Conservation (phyloP, 306 rosid species). For the Geum urbanum region DNA sequence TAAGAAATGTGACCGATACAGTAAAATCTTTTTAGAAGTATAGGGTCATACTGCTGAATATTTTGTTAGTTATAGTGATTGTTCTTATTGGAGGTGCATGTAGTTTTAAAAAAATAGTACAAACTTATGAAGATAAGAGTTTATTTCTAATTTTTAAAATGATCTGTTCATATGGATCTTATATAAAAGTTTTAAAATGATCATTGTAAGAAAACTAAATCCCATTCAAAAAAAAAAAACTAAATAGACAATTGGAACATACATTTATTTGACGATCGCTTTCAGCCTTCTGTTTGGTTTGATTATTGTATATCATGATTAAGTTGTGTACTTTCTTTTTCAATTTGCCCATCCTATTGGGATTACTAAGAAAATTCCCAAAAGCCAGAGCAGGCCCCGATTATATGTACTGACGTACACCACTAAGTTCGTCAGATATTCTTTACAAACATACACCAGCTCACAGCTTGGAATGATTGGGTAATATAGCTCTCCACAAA, state of each 20-base stretch:
- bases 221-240: too few relatives aligned
- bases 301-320: background rate
- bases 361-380: background rate
- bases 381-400: background rate
- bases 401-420: background rate
- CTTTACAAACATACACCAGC: background rate
- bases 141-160: too few relatives aligned
- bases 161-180: too few relatives aligned
- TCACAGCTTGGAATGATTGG: background rate
- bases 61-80: too few relatives aligned
- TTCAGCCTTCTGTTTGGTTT: slow-evolving; percentile 2
- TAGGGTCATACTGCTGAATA: too few relatives aligned
- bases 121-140: too few relatives aligned
- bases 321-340: slow-evolving; percentile 12
- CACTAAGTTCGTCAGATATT: background rate
- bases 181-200: background rate
- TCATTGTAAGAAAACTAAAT: too few relatives aligned
- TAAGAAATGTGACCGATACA: background rate
- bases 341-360: background rate
- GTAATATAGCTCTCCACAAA: too few relatives aligned
- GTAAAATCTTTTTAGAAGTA: background rate
- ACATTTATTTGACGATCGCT: slow-evolving; percentile 13
- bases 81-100: too few relatives aligned
- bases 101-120: too few relatives aligned
- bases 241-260: slow-evolving; percentile 1